Evolutionary conservation across 352 stramenopile genomes (phyloP).

Genomic region (Thalassiosira livingstoniorum): DNA sequence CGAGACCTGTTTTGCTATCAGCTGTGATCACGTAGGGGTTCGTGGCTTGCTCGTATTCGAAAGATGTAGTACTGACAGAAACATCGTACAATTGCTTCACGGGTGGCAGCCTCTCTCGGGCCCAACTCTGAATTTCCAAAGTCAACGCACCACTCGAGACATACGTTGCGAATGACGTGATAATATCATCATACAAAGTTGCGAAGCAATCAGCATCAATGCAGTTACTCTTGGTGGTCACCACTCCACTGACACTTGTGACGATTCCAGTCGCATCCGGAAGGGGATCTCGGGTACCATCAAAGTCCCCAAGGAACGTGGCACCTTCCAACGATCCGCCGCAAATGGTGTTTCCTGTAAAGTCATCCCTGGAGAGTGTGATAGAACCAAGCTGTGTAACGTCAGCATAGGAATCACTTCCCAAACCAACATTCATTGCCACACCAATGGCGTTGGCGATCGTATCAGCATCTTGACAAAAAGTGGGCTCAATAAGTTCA

Average conservation of each 20-base stretch:
- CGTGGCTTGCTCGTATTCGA: neutral
- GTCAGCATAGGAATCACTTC: neutral
- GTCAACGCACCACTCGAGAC: slow-evolving; percentile 2
- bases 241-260: slow-evolving; percentile 4
- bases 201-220: neutral
- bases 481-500: slow-evolving; percentile 14
- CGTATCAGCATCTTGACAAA: slow-evolving; percentile 54
- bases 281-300: neutral
- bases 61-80: neutral
- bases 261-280: neutral
- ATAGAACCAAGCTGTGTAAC: slow-evolving; percentile 37
- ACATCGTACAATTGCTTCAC: slow-evolving; percentile 8
- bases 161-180: slow-evolving; percentile 5
- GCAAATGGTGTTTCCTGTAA: slow-evolving; percentile 28
- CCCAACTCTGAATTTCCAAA: slow-evolving; percentile 1
- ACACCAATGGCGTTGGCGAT: slow-evolving; percentile 35
- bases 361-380: slow-evolving; percentile 20
- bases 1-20: neutral
- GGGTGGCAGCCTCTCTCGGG: neutral
- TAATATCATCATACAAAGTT: neutral
- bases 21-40: neutral
- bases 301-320: slow-evolving; percentile 11
- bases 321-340: slow-evolving; percentile 26
- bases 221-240: slow-evolving; percentile 3
- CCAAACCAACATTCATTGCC: slow-evolving; percentile 31